phyloP scores from a whole-genome alignment of 495 filamentous ascomycete genomes.

The Penicillium pancosmium region DNA sequence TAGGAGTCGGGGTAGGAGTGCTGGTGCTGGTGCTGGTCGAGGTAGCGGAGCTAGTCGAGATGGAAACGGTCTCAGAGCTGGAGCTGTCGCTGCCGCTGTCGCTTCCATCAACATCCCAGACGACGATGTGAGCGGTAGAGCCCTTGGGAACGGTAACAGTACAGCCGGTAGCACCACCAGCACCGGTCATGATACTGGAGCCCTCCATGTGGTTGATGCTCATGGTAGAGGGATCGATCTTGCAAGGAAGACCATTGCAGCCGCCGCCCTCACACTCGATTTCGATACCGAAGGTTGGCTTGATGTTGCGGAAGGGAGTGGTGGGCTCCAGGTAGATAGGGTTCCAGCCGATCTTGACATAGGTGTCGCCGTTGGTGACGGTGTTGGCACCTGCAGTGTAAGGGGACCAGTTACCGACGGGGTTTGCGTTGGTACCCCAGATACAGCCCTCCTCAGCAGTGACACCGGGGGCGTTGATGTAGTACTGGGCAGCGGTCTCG shows the following conservation, averaged over 20 bases:
- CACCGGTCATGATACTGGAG: constrained; percentile 52
- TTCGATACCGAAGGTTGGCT: constrained; percentile 68
- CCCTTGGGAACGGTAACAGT: constrained; percentile 78
- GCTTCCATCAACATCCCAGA: constrained; percentile 51
- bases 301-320: constrained; percentile 57
- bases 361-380: constrained; percentile 64
- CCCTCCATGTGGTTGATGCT: constrained; percentile 63
- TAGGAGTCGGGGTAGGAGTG: constrained; percentile 25
- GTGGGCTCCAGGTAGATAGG: constrained; percentile 67
- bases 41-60: constrained; percentile 25
- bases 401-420: constrained; percentile 78
- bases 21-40: constrained; percentile 25
- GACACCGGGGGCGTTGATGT: constrained; percentile 77
- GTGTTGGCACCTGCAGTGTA: constrained; percentile 81
- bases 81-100: constrained; percentile 18
- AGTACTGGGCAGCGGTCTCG: constrained; percentile 76
- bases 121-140: constrained; percentile 66
- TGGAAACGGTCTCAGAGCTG: constrained; percentile 20
- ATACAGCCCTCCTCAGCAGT: constrained; percentile 61
- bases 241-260: constrained; percentile 76
- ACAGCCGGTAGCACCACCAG: constrained; percentile 74
- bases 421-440: constrained; percentile 67
- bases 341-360: constrained; percentile 79
- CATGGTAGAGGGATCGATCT: constrained; percentile 66
- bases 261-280: constrained; percentile 67